Conservation (phyloP, 1,284 basidiomycete genomes). For the Pascua guehoae region DNA sequence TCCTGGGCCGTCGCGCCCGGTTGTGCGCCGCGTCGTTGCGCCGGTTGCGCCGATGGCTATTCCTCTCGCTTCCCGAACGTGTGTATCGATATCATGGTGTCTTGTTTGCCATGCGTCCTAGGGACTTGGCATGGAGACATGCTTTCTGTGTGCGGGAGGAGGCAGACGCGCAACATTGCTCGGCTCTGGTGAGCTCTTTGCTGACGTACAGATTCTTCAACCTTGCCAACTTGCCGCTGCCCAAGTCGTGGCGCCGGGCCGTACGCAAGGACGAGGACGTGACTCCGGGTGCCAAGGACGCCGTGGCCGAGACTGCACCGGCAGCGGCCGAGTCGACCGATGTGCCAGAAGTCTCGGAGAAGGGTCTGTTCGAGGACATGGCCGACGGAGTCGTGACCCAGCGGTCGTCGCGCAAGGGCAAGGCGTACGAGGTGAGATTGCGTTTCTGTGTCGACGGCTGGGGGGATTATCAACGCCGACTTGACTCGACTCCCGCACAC, state of each 20-base stretch:
- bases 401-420: constrained; percentile 28
- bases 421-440: constrained; percentile 9
- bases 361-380: constrained; percentile 11
- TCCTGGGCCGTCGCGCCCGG: constrained; percentile 16
- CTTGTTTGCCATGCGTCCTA: too few relatives aligned
- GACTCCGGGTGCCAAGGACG: background rate
- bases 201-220: constrained; percentile 5
- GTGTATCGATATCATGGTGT: background rate
- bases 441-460: background rate
- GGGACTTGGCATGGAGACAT: too few relatives aligned
- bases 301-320: background rate
- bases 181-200: background rate
- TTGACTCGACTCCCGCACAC: background rate
- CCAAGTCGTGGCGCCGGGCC: constrained; percentile 12
- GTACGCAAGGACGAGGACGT: constrained; percentile 8
- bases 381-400: constrained; percentile 4
- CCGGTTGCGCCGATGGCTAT: background rate
- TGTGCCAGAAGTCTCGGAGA: background rate
- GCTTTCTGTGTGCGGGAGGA: too few relatives aligned
- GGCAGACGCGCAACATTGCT: too few relatives aligned
- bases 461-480: background rate
- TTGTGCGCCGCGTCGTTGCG: constrained; percentile 1
- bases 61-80: constrained; percentile 1
- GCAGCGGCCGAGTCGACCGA: background rate
- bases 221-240: constrained; percentile 9